phyloP scores from a whole-genome alignment of 441 rosid species.

The Corymbia citriodora region DNA sequence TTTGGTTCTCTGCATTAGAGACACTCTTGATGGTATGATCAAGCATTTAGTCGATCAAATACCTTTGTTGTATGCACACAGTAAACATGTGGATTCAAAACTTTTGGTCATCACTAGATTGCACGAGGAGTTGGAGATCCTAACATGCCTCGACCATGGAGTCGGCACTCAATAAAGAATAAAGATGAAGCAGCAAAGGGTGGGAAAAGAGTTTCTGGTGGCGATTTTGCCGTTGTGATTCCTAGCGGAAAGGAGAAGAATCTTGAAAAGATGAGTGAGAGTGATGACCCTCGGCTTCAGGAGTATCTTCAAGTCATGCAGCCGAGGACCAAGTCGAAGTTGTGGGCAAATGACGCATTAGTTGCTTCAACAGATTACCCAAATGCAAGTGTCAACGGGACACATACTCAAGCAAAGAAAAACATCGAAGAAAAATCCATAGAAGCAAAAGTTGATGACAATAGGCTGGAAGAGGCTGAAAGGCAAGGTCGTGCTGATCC shows the following conservation, averaged over 20 bases:
- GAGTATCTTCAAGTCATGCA: constrained; percentile 91
- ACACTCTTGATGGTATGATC: not conserved
- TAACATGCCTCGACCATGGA: constrained; percentile 77
- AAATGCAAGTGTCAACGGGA: constrained; percentile 13
- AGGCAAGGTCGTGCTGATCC: constrained; percentile 25
- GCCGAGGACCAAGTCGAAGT: constrained; percentile 60
- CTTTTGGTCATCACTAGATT: constrained; percentile 30
- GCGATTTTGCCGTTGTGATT: constrained; percentile 3
- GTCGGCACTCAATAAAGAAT: constrained; percentile 61
- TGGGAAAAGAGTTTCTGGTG: constrained; percentile 11
- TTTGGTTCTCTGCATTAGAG: not conserved
- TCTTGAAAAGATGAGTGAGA: constrained; percentile 20
- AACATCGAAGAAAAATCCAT: constrained; percentile 15
- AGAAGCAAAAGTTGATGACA: not conserved
- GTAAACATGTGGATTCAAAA: not conserved
- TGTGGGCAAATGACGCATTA: constrained; percentile 74
- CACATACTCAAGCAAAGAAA: constrained; percentile 21
- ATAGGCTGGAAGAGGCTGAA: constrained; percentile 24
- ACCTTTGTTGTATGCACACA: not conserved
- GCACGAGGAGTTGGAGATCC: constrained; percentile 72
- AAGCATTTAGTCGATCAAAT: not conserved
- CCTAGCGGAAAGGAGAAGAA: constrained; percentile 22
- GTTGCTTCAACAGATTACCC: constrained; percentile 24
- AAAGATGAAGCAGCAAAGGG: constrained; percentile 22
- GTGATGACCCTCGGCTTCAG: constrained; percentile 41